Evolutionary conservation across 2,329 filamentous ascomycete species (phyloP).

Genomic region (Byssothecium circinans): DNA sequence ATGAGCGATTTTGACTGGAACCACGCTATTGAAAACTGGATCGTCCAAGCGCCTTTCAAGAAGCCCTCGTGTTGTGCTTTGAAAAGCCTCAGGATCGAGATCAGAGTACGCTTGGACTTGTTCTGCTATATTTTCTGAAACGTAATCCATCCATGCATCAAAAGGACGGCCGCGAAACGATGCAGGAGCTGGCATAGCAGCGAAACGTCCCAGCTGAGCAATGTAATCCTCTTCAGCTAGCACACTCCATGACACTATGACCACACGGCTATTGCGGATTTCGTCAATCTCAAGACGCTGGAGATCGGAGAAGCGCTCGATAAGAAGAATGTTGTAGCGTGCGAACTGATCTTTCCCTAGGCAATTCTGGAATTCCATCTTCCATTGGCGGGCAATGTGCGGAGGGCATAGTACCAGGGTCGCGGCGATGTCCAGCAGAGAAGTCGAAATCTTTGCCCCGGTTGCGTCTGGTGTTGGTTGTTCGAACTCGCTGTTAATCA

Average conservation of each 20-base stretch:
- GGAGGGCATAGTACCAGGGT: constrained; percentile 63
- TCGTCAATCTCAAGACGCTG: constrained; percentile 46
- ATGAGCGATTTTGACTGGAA: constrained; percentile 44
- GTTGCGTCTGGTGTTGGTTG: constrained; percentile 5
- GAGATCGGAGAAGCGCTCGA: constrained; percentile 47
- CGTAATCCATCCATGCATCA: constrained; percentile 56
- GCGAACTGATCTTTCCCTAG: constrained; percentile 37
- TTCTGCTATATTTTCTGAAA: constrained; percentile 45
- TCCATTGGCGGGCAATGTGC: constrained; percentile 62
- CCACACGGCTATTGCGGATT: constrained; percentile 55
- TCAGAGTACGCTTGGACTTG: too few relatives aligned
- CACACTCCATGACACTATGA: constrained; percentile 58
- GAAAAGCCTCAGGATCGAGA: too few relatives aligned
- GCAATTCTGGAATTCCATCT: constrained; percentile 56
- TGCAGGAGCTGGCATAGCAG: constrained; percentile 47
- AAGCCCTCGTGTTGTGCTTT: too few relatives aligned
- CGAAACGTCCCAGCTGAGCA: constrained; percentile 52
- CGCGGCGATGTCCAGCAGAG: constrained; percentile 54
- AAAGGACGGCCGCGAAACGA: constrained; percentile 52
- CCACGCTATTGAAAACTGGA: constrained; percentile 40
- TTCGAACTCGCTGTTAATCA: constrained; percentile 54
- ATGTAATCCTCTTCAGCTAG: constrained; percentile 54
- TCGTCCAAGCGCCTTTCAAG: constrained; percentile 31
- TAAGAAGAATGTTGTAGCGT: constrained; percentile 48
- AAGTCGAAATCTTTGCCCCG: too few relatives aligned